A percentile compares a stretch with the other conserved stretches of the same genome.
These are phyloP conservation scores for Wickerhamomyces queroliae DNA, from an alignment of 805 yeast genomes.

Conservation along the genomic window DNA sequence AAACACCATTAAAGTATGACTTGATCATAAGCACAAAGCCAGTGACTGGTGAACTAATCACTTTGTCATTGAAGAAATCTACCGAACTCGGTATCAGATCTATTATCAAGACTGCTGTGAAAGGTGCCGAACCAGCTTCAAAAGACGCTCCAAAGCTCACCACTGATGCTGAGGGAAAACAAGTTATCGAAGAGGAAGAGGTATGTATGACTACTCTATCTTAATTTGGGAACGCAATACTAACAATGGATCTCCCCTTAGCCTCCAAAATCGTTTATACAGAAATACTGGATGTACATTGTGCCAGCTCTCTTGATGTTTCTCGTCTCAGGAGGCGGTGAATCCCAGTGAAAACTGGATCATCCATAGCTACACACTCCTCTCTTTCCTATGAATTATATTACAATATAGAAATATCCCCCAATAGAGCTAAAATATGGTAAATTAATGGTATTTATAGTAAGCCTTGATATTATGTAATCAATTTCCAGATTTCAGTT, in stretches of 20 bases:
- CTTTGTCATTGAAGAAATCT: slow-evolving; percentile 9
- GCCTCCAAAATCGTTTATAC: slow-evolving; percentile 41
- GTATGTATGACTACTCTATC: background rate
- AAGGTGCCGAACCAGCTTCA: slow-evolving; percentile 10
- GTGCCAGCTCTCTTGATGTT: slow-evolving; percentile 43
- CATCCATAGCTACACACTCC: too few relatives aligned
- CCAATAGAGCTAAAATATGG: too few relatives aligned
- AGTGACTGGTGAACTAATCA: slow-evolving; percentile 13
- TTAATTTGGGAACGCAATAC: background rate
- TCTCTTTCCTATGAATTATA: too few relatives aligned
- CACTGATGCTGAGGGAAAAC: background rate
- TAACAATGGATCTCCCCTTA: slow-evolving; percentile 1
- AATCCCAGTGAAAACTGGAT: background rate
- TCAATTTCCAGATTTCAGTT: too few relatives aligned
- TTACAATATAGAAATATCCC: too few relatives aligned
- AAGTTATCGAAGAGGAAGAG: slow-evolving; percentile 2
- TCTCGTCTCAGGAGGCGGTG: slow-evolving; percentile 11
- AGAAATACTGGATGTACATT: slow-evolving; percentile 58
- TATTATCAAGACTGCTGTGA: slow-evolving; percentile 5
- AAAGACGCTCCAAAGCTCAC: slow-evolving; percentile 2
- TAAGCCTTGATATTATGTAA: too few relatives aligned
- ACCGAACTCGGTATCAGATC: slow-evolving; percentile 8
- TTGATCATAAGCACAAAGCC: slow-evolving; percentile 12
- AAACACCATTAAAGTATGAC: slow-evolving; percentile 12
- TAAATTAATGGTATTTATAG: too few relatives aligned